Evolutionary conservation across 257 asterid genomes (phyloP), one percentile per base, ranked within the genome.

Genomic region (Phtheirospermum japonicum): DNA sequence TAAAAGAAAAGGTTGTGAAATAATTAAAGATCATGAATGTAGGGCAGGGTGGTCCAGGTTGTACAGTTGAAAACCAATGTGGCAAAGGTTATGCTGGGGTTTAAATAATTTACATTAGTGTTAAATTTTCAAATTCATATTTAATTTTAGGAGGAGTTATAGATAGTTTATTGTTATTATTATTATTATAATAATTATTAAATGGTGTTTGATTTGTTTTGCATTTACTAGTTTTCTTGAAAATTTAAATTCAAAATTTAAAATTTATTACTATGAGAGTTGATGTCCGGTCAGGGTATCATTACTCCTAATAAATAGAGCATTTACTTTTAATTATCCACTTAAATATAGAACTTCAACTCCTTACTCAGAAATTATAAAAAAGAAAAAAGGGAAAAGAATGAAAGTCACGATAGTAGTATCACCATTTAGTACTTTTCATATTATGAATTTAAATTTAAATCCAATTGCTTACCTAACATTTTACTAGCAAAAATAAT

Each of bases 1-100:
- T 43, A 45, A 14, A 18, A 32, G 34, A 56, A 39, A 61, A 20
- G 18, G 65, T 32, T 37, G 52, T 36, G 57, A 51, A 51, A 65
- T 61, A 75, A 75, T 55, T 64, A 69, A 76, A 37, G 72, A 68
- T 68, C n/a, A 76, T 71, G 69, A 72, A 72, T 18, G 76, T 69
- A 30, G 68, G 70, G 57, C 56, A 53, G 51, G 53, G 71, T 77
- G 76, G 76, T 73, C 76, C 77, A 73, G 75, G 61, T 42, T 67
- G 77, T 54, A 59, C 82, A 70, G 63, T 59, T 63, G 59, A 28
- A 55, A 23, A 1, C 28, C 28, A 23, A 23, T 23, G 28, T 23
- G 28, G 28, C 28, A 33, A n/a, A 33, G 39, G 39, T 1, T 8
- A 33, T 33, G 39, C 0, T 8, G 39, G 7, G 9, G 7, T 2